Base-by-base conservation (phyloP, 345 rosid genomes). In the Odontarrhena argentea region DNA sequence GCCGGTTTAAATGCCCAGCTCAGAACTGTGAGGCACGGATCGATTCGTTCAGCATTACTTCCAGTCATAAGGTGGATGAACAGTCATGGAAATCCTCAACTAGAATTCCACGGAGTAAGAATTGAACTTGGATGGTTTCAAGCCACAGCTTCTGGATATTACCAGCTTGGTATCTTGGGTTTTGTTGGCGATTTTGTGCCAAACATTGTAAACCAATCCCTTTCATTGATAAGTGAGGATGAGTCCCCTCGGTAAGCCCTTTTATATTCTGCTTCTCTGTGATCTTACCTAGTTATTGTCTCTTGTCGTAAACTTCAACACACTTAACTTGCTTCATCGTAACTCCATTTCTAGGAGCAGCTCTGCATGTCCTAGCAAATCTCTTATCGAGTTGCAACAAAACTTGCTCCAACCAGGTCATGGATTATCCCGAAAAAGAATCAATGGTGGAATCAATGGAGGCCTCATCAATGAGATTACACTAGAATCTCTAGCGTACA, bases 91-190 rank as follows among this genome's bases (percentile, higher is more conserved):
- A 94, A 87, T 71, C 91, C 95, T 49, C 97, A 91, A 68, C 89
- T 94, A 66, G 96, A 88, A 67, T 87, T 93, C 63, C 98, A 89
- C 55, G 88, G 94, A 34, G 96, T 86, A 53, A 84, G 85, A 83
- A 73, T 88, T 68, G 96, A 87, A 77, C 82, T 88, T 18, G 97
- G 97, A 50, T 94, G 99, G 99, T 94, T 94, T 79, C 99, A 94
- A 79, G 92, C 96, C 40, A 88, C 97, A 69, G 94, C 99, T 68
- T 94, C 97, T 62, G 97, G 97, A 70, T 91, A 91, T 79, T 94
- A 87, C 85, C 99, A 94, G 70, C 83, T 90, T 65, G 99, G 99
- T 74, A 77, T 91, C 69, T 83, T 94, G 76, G 97, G 87, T 65
- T 83, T 82, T 40, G 75, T 79, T 47, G 88, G 87, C 63, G 94